Percentiles rank a stretch among this genome's conserved stretches.
Evolutionary conservation across 768 basidiomycete species (phyloP).

Genomic region (Dioszegia hungarica): DNA sequence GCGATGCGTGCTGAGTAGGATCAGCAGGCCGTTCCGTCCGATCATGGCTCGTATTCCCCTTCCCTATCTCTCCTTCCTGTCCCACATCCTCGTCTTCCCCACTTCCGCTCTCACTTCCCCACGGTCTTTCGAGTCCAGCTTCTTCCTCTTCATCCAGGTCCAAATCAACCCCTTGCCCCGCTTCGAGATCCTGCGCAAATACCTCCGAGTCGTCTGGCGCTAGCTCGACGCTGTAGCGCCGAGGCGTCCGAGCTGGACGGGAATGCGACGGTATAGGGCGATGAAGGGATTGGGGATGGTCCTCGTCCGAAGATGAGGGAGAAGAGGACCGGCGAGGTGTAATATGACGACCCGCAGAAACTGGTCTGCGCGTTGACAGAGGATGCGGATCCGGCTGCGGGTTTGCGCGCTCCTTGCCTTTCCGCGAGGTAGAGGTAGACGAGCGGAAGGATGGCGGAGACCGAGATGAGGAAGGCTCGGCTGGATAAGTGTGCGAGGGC

Average conservation of each 20-base stretch:
- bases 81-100: neutral
- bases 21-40: neutral
- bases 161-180: slow-evolving; percentile 29
- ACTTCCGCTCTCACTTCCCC: neutral
- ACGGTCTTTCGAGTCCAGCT: neutral
- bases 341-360: neutral
- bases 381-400: neutral
- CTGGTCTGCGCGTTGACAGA: neutral
- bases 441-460: slow-evolving; percentile 1
- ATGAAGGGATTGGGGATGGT: neutral
- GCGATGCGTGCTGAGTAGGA: neutral
- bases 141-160: slow-evolving; percentile 26
- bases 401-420: slow-evolving; percentile 32
- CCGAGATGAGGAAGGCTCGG: slow-evolving; percentile 1
- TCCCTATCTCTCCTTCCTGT: neutral
- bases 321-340: neutral
- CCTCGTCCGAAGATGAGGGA: neutral
- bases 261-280: neutral
- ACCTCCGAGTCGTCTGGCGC: slow-evolving; percentile 30
- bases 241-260: slow-evolving; percentile 13
- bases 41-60: neutral
- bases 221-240: slow-evolving; percentile 24
- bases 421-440: slow-evolving; percentile 22
- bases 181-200: slow-evolving; percentile 20
- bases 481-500: neutral